Evolutionary conservation across 1,139 yeast genomes (phyloP), one percentile per base, ranked within the genome.

Genomic region (Taphrina deformans): DNA sequence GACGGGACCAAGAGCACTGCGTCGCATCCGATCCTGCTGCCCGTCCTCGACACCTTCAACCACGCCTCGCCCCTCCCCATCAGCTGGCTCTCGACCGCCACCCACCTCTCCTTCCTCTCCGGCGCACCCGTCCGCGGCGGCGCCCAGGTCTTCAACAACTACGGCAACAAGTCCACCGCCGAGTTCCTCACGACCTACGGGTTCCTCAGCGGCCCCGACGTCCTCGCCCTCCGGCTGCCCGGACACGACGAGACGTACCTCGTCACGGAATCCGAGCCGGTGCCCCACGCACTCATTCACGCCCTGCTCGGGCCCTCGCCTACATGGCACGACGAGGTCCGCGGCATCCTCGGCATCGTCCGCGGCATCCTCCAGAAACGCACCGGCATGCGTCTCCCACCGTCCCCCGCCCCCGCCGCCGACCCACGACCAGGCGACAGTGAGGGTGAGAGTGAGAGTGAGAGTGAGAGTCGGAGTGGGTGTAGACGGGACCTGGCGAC

Each of bases 91-190:
- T 23, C 33, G 12, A 18, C 38, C 31, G 29, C 26, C n/a, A 18
- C 24, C 21, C 55, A 24, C 52, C n/a, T 50, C 27, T n/a, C 52
- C 27, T 41, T 51, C 45, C 72, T 74, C 16, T 72, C 68, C 0
- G 68, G 65, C 9, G 55, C 69, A 2, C 75, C 77, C 60, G 66
- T 71, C 5, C 14, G 4, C 12, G 70, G 70, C 7, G 85, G 84
- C 0, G 72, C 73, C 3, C 87, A 89, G 72, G 71, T 90, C 1
- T 86, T 75, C 74, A 90, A 91, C 74, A 90, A 89, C 74, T 91
- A 92, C 74, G 98, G 98, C 0, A 83, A 85, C 67, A 91, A 90
- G 73, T 87, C 95, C 0, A 91, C 91, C 72, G 90, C 88, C 71
- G 96, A 89, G 70, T 78, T 87, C 33, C 74, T 84, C 5, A 72